These are phyloP conservation scores for Hygrophila difformis DNA, from an alignment of 257 asterid species.

Conservation along the genomic window DNA sequence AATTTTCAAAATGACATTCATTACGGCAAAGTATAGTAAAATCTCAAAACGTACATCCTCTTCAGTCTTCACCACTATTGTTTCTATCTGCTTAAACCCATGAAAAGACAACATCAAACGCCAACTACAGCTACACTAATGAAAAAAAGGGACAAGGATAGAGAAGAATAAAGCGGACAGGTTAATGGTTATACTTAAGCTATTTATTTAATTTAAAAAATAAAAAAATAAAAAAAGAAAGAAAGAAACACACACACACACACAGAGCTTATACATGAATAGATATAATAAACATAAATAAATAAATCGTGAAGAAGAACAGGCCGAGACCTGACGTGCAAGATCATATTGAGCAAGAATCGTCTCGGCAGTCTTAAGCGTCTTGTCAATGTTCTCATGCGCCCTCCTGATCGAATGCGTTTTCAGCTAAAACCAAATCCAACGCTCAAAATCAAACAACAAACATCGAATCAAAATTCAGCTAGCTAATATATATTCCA, in stretches of 20 bases:
- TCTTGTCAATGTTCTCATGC: slow-evolving; percentile 81
- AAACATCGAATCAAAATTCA: neutral
- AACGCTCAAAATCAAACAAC: slow-evolving; percentile 1
- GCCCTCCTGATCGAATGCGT: slow-evolving; percentile 92
- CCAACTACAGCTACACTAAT: too few relatives aligned
- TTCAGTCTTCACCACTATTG: too few relatives aligned
- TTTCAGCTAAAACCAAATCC: slow-evolving; percentile 40
- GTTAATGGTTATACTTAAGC: too few relatives aligned
- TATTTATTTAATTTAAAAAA: too few relatives aligned
- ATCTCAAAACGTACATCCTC: slow-evolving; percentile 2
- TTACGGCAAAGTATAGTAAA: neutral
- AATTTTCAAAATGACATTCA: neutral
- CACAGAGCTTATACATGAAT: too few relatives aligned
- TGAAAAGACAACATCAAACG: too few relatives aligned
- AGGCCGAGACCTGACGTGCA: slow-evolving; percentile 77
- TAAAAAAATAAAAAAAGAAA: neutral
- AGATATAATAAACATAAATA: too few relatives aligned
- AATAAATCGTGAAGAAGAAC: neutral
- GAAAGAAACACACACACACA: too few relatives aligned
- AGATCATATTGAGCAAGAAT: slow-evolving; percentile 72
- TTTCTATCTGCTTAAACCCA: too few relatives aligned
- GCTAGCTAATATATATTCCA: neutral
- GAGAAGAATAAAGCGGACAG: too few relatives aligned
- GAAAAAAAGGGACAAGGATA: too few relatives aligned
- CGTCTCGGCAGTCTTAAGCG: slow-evolving; percentile 63